A percentile compares a stretch with the other conserved stretches of the same genome.
Conservation (phyloP, 2,329 filamentous ascomycete genomes). For the Colletotrichum tropicicola region DNA sequence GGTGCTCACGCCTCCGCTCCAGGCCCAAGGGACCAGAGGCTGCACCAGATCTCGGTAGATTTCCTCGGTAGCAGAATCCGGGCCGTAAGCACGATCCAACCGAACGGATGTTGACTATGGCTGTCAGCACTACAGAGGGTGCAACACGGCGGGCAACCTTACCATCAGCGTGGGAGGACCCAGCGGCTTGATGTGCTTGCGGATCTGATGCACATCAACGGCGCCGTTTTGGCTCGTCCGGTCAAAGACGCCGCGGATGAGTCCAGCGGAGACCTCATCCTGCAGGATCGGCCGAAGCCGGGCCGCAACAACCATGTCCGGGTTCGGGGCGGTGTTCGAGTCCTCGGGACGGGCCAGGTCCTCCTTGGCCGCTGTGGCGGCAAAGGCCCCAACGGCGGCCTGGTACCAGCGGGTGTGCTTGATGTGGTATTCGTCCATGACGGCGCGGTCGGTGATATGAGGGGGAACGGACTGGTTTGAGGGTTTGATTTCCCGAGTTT, state of each 20-base stretch:
- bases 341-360: background rate
- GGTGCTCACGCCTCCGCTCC: slow-evolving; percentile 57
- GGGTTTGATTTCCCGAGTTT: too few relatives aligned
- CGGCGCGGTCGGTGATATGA: background rate
- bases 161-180: slow-evolving; percentile 41
- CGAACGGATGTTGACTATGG: slow-evolving; percentile 43
- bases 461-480: background rate
- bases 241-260: slow-evolving; percentile 38
- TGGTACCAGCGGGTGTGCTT: slow-evolving; percentile 18
- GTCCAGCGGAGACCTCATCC: slow-evolving; percentile 41
- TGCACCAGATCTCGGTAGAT: slow-evolving; percentile 52
- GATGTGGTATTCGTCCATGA: slow-evolving; percentile 18
- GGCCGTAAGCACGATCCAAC: slow-evolving; percentile 46
- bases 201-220: slow-evolving; percentile 48
- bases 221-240: slow-evolving; percentile 33
- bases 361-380: background rate
- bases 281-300: slow-evolving; percentile 46
- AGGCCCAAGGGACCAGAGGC: slow-evolving; percentile 54
- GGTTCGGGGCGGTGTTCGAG: background rate
- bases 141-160: background rate
- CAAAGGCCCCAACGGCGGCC: slow-evolving; percentile 8
- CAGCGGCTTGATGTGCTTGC: slow-evolving; percentile 40
- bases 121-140: background rate
- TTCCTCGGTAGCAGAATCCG: slow-evolving; percentile 44
- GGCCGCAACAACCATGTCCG: slow-evolving; percentile 46